A percentile compares a stretch with the other conserved stretches of the same genome.
Evolutionary conservation across 2,329 filamentous ascomycete species (phyloP).

Genomic region (Chrysoporthe austroafricana): DNA sequence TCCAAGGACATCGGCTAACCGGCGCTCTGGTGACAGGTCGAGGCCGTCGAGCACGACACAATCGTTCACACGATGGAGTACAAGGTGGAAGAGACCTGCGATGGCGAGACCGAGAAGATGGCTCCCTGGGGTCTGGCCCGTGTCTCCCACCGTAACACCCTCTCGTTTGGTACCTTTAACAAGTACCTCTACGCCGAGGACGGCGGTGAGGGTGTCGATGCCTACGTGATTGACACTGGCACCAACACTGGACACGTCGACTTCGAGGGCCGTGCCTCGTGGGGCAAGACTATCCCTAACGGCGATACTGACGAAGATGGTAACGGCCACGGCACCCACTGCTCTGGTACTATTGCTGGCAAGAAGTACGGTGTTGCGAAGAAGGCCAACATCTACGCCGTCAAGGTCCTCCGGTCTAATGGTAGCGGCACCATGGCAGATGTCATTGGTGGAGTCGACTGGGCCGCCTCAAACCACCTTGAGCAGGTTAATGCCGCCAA

Average conservation of each 20-base stretch:
- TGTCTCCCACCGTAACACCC: conserved; percentile 88
- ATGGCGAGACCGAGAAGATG: conserved; percentile 78
- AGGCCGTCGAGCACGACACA: conserved; percentile 94
- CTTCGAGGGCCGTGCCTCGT: conserved; percentile 92
- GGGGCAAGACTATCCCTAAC: conserved; percentile 93
- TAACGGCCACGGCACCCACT: conserved; percentile 98
- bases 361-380: conserved; percentile 99
- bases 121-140: conserved; percentile 98
- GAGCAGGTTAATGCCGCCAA: conserved; percentile 79
- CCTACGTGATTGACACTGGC: conserved; percentile 98
- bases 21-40: conserved; percentile 67
- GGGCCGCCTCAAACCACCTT: conserved; percentile 79
- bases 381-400: conserved; percentile 94
- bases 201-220: conserved; percentile 96
- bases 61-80: conserved; percentile 80
- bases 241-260: conserved; percentile 94
- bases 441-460: conserved; percentile 98
- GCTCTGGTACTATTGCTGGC: conserved; percentile 95
- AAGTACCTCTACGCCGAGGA: conserved; percentile 93
- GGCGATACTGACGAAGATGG: conserved; percentile 89
- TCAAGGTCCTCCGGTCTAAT: conserved; percentile 98
- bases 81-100: conserved; percentile 47
- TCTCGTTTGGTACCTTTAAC: conserved; percentile 93
- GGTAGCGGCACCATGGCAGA: conserved; percentile 98
- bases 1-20: conserved; percentile 10